Base-by-base conservation (phyloP, 768 basidiomycete species). In the Bullera alba region DNA sequence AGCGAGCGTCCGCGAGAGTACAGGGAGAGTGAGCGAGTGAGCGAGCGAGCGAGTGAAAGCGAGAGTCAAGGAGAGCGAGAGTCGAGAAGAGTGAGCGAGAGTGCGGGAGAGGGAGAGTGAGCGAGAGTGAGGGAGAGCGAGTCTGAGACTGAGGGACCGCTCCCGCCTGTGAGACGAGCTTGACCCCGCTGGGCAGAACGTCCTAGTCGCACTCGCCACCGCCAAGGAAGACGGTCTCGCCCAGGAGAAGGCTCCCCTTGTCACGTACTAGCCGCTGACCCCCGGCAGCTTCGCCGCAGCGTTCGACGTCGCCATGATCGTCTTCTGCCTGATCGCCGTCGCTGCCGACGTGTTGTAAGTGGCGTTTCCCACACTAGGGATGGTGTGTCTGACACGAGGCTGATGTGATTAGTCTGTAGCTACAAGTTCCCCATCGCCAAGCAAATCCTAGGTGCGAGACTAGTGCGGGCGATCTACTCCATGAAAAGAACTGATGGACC, bases 261-360 rank as follows among this genome's bases (percentile, higher is more conserved):
- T 8, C 38, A 41, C 10, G 8, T 34, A 10, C 38, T 8, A 10
- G 38, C 38, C 10, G 21, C 35, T 48, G 42, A 48, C 37, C 15
- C 3, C 19, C 6, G 14, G 28, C 36, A 65, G 63, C 37, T 67
- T 67, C 51, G 54, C 57, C 22, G 52, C 59, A 2, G 27, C 43
- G 4, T 58, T 64, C 49, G 60, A 54, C 12, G 42, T 61, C 15
- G 27, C 52, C 16, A 67, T 67, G 60, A 52, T 56, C 48, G 32
- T 60, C 28, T 51, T 63, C 38, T 44, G 54, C 48, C 23, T 64
- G 5, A 54, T 67, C 21, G 39, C 60, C 12, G 26, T 58, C 3
- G 48, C 48, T 21, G 59, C 57, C 3, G 65, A 67, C 32, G n/a
- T 67, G 22, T 61, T 58, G 63, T 65, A 30, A 46, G 63, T 64